These are phyloP conservation scores for Hortiboletus campestris DNA, from an alignment of 768 basidiomycete genomes.

Conservation along the genomic window DNA sequence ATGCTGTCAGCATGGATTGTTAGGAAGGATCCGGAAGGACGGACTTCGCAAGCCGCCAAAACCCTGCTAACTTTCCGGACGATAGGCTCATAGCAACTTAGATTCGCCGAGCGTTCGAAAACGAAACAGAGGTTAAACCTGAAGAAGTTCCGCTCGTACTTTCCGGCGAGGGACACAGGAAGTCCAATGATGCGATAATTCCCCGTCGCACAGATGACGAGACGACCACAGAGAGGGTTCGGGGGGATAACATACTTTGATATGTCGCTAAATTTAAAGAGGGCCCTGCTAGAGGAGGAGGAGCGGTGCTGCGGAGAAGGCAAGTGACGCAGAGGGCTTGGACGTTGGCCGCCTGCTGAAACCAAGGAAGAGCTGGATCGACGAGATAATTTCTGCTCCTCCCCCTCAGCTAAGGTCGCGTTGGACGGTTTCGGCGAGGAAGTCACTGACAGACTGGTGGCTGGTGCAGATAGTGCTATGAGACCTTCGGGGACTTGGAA, in stretches of 20 bases:
- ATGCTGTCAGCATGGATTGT: slow-evolving; percentile 1
- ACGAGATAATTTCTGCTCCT: slow-evolving; percentile 42
- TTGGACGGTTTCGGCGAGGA: slow-evolving; percentile 36
- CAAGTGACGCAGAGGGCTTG: slow-evolving; percentile 41
- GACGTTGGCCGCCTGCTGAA: slow-evolving; percentile 46
- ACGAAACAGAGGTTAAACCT: slow-evolving; percentile 96
- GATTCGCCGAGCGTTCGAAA: slow-evolving; percentile 85
- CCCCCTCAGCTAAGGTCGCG: slow-evolving; percentile 29
- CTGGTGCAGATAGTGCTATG: slow-evolving; percentile 49
- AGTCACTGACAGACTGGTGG: slow-evolving; percentile 27
- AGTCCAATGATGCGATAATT: slow-evolving; percentile 89
- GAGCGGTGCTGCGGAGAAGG: slow-evolving; percentile 48
- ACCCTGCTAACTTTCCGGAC: slow-evolving; percentile 94
- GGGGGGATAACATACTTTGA: slow-evolving; percentile 94
- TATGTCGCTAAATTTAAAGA: slow-evolving; percentile 90
- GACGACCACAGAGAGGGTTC: slow-evolving; percentile 77
- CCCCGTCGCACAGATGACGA: slow-evolving; percentile 82
- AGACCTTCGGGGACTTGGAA: slow-evolving; percentile 94
- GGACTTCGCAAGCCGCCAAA: slow-evolving; percentile 83
- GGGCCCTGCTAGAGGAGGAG: slow-evolving; percentile 46
- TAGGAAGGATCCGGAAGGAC: slow-evolving; percentile 22
- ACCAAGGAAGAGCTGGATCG: slow-evolving; percentile 52
- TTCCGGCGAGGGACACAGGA: slow-evolving; percentile 74
- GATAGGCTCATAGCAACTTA: slow-evolving; percentile 94
- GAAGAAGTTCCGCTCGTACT: slow-evolving; percentile 85